A percentile compares a stretch with the other conserved stretches of the same genome.
phyloP scores from a whole-genome alignment of 2,329 filamentous ascomycete genomes.

The Plenodomus tracheiphilus region DNA sequence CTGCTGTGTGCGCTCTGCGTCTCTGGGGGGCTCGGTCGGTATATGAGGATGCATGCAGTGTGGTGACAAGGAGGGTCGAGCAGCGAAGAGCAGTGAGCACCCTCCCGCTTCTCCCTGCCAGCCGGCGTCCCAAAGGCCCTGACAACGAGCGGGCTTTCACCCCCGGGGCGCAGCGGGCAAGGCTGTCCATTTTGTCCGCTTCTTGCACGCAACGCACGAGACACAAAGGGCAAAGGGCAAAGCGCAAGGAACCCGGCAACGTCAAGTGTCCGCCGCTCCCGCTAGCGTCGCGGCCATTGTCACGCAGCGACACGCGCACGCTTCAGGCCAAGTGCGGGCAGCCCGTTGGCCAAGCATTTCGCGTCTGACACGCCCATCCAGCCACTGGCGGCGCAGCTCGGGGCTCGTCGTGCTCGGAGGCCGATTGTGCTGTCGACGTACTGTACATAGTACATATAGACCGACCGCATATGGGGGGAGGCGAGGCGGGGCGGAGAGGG shows the following conservation, averaged over 20 bases:
- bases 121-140: not conserved
- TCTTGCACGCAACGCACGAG: conserved; percentile 19
- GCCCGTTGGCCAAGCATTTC: too few relatives aligned
- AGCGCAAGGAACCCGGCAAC: conserved; percentile 11
- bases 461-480: too few relatives aligned
- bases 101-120: too few relatives aligned
- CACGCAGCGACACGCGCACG: conserved; percentile 11
- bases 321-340: conserved; percentile 12
- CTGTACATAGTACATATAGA: too few relatives aligned
- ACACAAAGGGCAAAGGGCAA: conserved; percentile 10
- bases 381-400: too few relatives aligned
- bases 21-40: too few relatives aligned
- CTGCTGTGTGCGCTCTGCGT: too few relatives aligned
- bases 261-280: conserved; percentile 17
- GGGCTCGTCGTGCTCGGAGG: conserved; percentile 6
- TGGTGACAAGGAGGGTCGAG: too few relatives aligned
- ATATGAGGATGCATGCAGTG: not conserved
- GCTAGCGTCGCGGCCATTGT: conserved; percentile 12
- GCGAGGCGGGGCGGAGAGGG: too few relatives aligned
- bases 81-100: too few relatives aligned
- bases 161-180: not conserved
- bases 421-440: conserved; percentile 10
- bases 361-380: too few relatives aligned
- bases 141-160: not conserved
- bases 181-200: conserved; percentile 14